Percentiles rank a stretch among this genome's conserved stretches.
Conservation (phyloP, 2,329 filamentous ascomycete genomes). For the Zymoseptoria tritici region DNA sequence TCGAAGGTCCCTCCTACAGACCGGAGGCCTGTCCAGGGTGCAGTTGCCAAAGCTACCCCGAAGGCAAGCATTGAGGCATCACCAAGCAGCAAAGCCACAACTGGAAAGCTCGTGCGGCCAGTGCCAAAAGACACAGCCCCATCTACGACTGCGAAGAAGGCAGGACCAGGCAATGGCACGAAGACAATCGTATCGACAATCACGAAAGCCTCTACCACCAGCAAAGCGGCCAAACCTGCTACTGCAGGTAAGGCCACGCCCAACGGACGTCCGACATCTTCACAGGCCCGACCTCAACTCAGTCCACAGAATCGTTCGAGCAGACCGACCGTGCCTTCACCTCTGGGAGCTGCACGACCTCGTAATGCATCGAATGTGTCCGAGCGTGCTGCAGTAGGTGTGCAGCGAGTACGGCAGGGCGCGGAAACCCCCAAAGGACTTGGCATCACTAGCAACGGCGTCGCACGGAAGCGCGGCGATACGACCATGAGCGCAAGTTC, state of each 20-base stretch:
- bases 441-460: conserved; percentile 35
- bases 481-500: conserved; percentile 24
- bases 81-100: conserved; percentile 16
- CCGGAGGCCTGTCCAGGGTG: conserved; percentile 9
- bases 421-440: conserved; percentile 37
- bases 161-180: not conserved
- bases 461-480: conserved; percentile 26
- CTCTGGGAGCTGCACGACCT: conserved; percentile 53
- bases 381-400: conserved; percentile 20
- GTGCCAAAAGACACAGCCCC: conserved; percentile 1
- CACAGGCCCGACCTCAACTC: conserved; percentile 29
- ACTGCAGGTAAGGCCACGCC: conserved; percentile 22
- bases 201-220: conserved; percentile 13
- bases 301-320: conserved; percentile 37
- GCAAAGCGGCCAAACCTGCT: conserved; percentile 14
- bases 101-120: conserved; percentile 21
- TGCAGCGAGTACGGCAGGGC: conserved; percentile 21
- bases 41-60: conserved; percentile 14
- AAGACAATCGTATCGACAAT: conserved; percentile 17
- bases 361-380: conserved; percentile 52
- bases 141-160: conserved; percentile 4
- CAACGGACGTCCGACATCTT: conserved; percentile 17
- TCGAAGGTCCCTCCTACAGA: conserved; percentile 13
- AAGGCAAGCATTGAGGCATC: conserved; percentile 9
- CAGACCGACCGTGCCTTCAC: conserved; percentile 55